Conservation (phyloP, 2,329 filamentous ascomycete genomes). For the Ramularia endophylla region DNA sequence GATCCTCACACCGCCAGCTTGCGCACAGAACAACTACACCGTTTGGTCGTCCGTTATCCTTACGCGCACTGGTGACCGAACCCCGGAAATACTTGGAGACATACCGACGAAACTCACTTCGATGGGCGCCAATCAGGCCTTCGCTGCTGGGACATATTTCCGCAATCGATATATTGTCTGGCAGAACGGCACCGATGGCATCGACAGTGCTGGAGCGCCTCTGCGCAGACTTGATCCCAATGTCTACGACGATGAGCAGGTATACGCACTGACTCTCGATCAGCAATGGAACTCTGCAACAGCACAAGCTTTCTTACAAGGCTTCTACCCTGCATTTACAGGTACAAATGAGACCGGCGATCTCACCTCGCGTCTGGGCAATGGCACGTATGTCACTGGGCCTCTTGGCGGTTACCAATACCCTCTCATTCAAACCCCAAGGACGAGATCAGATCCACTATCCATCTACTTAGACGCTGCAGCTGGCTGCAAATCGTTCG, state of each 20-base stretch:
- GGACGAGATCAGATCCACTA: constrained; percentile 41
- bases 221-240: constrained; percentile 43
- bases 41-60: constrained; percentile 49
- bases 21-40: constrained; percentile 25
- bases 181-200: constrained; percentile 13
- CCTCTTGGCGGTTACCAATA: constrained; percentile 56
- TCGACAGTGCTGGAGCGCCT: constrained; percentile 27
- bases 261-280: constrained; percentile 44
- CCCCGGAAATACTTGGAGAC: constrained; percentile 37
- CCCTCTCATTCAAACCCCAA: constrained; percentile 41
- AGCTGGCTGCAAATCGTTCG: constrained; percentile 25
- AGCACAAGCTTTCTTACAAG: constrained; percentile 57
- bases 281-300: constrained; percentile 46
- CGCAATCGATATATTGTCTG: constrained; percentile 47
- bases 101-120: constrained; percentile 42
- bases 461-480: constrained; percentile 46
- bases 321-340: constrained; percentile 49
- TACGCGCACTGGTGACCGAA: constrained; percentile 50
- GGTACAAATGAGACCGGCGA: no score
- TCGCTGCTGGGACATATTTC: constrained; percentile 45
- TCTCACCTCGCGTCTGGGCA: constrained; percentile 3
- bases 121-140: constrained; percentile 51
- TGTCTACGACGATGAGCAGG: constrained; percentile 38
- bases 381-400: constrained; percentile 31
- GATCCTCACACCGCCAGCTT: constrained; percentile 15